Base-by-base conservation (phyloP, 148 eudicot species). In the Camellia sinensis region DNA sequence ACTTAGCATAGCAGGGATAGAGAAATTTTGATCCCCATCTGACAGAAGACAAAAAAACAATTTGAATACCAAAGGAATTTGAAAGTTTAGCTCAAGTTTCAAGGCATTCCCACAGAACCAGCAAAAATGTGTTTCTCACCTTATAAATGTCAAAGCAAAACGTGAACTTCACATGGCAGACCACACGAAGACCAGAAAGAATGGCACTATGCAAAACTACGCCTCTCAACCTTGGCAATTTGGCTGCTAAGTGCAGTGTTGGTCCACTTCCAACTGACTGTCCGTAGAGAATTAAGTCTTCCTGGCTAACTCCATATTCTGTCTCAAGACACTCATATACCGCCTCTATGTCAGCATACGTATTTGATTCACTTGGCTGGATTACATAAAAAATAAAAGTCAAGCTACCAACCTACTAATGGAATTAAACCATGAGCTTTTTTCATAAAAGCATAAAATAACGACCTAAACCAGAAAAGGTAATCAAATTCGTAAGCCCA, bases 261-360 rank as follows among this genome's bases (percentile, higher is more conserved):
- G 99, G 99, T 44, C 99, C 99, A 69, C 99, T 97, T 82, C 99
- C 99, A 65, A 97, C 99, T 3, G 99, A 97, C 83, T 97, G 99
- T 22, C 99, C 99, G 40, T 97, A 97, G 76, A 97, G 84, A 82
- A 97, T 94, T 69, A 97, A 76, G 82, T 97, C 93, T 87, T 97
- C 99, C 84, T 97, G 99, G 85, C 97, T 88, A 43, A 89, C 81
- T 61, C 99, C 99, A 63, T 94, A 97, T 80, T 94, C 95, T 7
- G 95, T 90, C 84, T 97, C 87, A 69, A 97, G 97, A 83, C 99
- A 97, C 83, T 90, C 95, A 43, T 97, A 97, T 46, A 94, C 97
- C 64, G 98, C 99, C 89, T 97, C 98, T 80, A 97, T 94, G 87
- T 97, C 99, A 22, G 97, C 92, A 79, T 97, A 97, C 21, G 99